Conservation (phyloP, 1,284 basidiomycete genomes). For the Porodaedalea pini region DNA sequence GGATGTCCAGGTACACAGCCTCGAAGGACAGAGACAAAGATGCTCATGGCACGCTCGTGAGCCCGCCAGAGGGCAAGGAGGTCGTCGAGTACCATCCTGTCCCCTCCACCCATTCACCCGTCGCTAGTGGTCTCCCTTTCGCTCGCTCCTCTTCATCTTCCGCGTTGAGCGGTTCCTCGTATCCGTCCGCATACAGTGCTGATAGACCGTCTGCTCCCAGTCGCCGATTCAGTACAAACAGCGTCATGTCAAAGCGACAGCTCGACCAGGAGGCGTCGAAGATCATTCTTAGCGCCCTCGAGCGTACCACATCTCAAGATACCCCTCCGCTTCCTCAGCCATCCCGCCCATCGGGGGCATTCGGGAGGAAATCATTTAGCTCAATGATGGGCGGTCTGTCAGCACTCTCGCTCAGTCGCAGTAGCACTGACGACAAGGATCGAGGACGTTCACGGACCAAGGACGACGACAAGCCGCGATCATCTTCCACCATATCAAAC, state of each 20-base stretch:
- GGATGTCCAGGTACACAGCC: conserved; percentile 12
- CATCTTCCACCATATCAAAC: conserved; percentile 44
- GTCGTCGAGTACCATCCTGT: conserved; percentile 4
- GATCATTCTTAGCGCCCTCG: conserved; percentile 43
- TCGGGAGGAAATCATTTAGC: conserved; percentile 59
- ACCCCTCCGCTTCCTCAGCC: conserved; percentile 27
- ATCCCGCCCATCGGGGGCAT: conserved; percentile 42
- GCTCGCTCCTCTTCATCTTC: conserved; percentile 18
- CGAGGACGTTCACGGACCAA: conserved; percentile 25
- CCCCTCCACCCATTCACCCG: conserved; percentile 12
- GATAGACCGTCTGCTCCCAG: conserved; percentile 13
- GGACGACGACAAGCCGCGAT: conserved; percentile 43
- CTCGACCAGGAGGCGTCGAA: conserved; percentile 41
- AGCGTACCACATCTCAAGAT: conserved; percentile 42
- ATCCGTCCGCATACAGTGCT: conserved; percentile 15
- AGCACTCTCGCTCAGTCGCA: conserved; percentile 54
- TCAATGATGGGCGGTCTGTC: conserved; percentile 70
- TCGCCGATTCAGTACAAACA: conserved; percentile 18
- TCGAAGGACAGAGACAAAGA: conserved; percentile 8
- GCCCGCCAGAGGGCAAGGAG: conserved; percentile 19
- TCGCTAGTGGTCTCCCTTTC: conserved; percentile 16
- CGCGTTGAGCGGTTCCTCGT: conserved; percentile 6
- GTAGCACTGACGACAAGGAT: conserved; percentile 40
- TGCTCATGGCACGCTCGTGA: conserved; percentile 4
- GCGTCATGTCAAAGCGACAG: conserved; percentile 30